Evolutionary conservation across 805 yeast genomes (phyloP), one percentile per base, ranked within the genome.

Genomic region (Kregervanrija fluxuum): DNA sequence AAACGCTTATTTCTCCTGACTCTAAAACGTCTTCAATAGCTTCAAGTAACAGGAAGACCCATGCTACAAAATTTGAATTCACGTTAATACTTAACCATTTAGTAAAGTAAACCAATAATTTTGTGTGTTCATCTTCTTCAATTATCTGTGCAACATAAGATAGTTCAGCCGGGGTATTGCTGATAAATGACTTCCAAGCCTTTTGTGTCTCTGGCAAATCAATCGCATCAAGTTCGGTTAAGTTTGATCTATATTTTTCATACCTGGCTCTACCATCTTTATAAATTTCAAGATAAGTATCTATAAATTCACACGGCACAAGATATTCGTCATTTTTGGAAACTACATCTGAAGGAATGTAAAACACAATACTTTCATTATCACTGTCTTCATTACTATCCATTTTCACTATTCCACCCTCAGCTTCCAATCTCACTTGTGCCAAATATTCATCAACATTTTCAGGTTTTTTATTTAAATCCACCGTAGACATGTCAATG

Each of bases 121-220:
- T 61, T 37, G 71, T 54, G 14, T 58, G 54, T 36, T 60, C 57
- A 5, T 50, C 53, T 36, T 69, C 71, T 37, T 63, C 68, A n/a
- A 73, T 42, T 2, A 63, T 46, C 37, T 56, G 60, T 2, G 57
- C 56, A 15, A 70, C 37, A 10, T 63, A 45, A 5, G 52, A 57
- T 5, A 48, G 41, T 10, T 61, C 54, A 4, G 76, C 74, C 8
- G 51, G 49, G 14, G 62, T 59, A 13, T 61, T 54, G 43, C 62
- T 59, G 2, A 72, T 54, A 44, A 62, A 67, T 8, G 53, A 52
- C 45, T 71, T 70, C 80, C 80, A 74, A 12, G 64, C 58, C 35
- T 65, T 60, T 15, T 62, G 60, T 3, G 70, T 64, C 11, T 43
- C 28, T 2, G 75, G 76, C 12, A 64, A 55, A 14, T 66, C 68